A percentile compares a stretch with the other conserved stretches of the same genome.
Evolutionary conservation across 2,329 filamentous ascomycete species (phyloP).

Genomic region (Neonectria punicea): DNA sequence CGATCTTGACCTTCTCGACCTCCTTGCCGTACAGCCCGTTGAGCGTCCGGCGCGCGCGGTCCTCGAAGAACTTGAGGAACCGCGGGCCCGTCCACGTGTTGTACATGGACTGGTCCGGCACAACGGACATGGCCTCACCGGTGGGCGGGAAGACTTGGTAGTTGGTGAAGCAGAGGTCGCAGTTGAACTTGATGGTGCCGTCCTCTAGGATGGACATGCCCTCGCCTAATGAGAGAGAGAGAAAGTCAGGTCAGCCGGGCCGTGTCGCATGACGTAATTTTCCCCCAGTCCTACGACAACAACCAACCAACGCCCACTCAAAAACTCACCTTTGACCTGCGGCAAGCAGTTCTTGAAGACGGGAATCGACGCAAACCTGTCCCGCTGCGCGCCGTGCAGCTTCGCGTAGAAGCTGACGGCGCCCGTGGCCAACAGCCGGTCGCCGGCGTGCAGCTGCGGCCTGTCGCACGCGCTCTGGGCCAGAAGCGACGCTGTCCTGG

Average conservation of each 20-base stretch:
- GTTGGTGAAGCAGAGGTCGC: slow-evolving; percentile 68
- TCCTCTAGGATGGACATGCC: slow-evolving; percentile 57
- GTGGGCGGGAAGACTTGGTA: slow-evolving; percentile 57
- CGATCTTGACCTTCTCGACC: slow-evolving; percentile 51
- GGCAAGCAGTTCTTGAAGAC: slow-evolving; percentile 61
- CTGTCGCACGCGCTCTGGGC: slow-evolving; percentile 61
- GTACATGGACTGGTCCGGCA: slow-evolving; percentile 56
- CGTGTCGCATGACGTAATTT: not conserved
- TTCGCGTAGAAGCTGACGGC: slow-evolving; percentile 56
- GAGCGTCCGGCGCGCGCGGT: slow-evolving; percentile 53
- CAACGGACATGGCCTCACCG: slow-evolving; percentile 63
- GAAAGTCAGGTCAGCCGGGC: not conserved
- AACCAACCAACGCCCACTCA: no score
- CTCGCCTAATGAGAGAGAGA: slow-evolving; percentile 45
- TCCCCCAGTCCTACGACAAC: no score
- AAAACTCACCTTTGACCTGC: slow-evolving; percentile 51
- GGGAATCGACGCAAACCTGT: slow-evolving; percentile 61
- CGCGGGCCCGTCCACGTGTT: slow-evolving; percentile 53
- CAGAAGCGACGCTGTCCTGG: slow-evolving; percentile 65
- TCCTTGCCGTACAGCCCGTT: slow-evolving; percentile 55
- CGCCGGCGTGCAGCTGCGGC: slow-evolving; percentile 61
- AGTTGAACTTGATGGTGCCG: slow-evolving; percentile 70
- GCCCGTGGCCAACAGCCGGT: slow-evolving; percentile 66
- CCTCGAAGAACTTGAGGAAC: slow-evolving; percentile 55
- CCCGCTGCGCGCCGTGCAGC: slow-evolving; percentile 55